These are phyloP conservation scores for Castanea mollissima DNA, from an alignment of 306 rosid genomes.

Conservation along the genomic window DNA sequence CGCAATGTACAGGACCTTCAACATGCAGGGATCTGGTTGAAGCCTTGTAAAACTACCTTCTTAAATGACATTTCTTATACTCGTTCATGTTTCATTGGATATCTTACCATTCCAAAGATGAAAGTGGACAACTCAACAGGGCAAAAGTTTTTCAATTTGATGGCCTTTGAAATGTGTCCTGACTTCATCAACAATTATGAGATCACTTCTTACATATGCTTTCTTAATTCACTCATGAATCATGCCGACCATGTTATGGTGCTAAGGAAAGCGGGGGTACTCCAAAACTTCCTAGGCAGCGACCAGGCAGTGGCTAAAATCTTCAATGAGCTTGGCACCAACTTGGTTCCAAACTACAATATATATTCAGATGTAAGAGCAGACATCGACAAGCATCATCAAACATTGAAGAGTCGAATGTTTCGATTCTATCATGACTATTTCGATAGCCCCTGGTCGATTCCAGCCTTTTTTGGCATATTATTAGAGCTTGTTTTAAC, in stretches of 20 bases:
- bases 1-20: constrained; percentile 19
- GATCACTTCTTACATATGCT: constrained; percentile 9
- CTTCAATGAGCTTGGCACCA: constrained; percentile 21
- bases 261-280: neutral
- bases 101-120: constrained; percentile 12
- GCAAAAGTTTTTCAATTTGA: constrained; percentile 19
- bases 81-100: neutral
- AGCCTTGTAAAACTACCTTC: neutral
- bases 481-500: too few species aligned
- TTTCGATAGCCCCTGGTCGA: too few species aligned
- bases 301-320: constrained; percentile 23
- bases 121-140: constrained; percentile 12
- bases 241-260: constrained; percentile 6
- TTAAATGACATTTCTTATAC: constrained; percentile 6
- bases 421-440: too few species aligned
- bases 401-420: too few species aligned
- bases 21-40: constrained; percentile 13
- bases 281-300: constrained; percentile 20
- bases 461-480: too few species aligned
- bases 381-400: too few species aligned
- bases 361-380: neutral
- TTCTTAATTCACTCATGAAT: constrained; percentile 24
- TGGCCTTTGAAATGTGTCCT: constrained; percentile 27
- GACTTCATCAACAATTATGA: constrained; percentile 12
- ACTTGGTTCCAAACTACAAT: constrained; percentile 12